These are phyloP conservation scores for Nicotiana sylvestris DNA, from an alignment of 257 asterid species.

Conservation along the genomic window DNA sequence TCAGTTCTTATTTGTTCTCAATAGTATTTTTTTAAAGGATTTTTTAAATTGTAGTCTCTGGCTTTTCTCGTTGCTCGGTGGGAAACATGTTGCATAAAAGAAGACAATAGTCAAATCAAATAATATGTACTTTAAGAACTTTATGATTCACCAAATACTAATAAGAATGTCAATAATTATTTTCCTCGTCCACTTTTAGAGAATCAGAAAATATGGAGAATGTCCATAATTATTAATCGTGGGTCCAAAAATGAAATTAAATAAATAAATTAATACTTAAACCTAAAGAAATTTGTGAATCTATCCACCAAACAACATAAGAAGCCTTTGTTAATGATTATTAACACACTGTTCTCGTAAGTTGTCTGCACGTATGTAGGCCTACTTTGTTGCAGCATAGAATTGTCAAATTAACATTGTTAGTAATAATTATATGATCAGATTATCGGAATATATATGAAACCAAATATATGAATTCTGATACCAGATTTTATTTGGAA, in stretches of 20 bases:
- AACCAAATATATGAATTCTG: background rate
- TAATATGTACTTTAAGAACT: background rate
- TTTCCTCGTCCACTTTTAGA: constrained; percentile 1
- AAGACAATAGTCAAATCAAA: constrained; percentile 12
- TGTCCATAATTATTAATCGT: constrained; percentile 1
- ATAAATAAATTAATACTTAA: background rate
- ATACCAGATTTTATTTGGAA: constrained; percentile 4
- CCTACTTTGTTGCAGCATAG: background rate
- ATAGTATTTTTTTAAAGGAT: background rate
- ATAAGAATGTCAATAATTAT: background rate
- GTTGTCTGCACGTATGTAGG: constrained; percentile 19
- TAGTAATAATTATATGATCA: too few species aligned
- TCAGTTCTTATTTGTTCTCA: background rate
- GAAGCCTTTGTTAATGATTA: constrained; percentile 11
- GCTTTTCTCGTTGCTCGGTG: background rate
- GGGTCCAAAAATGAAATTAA: constrained; percentile 6
- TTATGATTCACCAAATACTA: background rate
- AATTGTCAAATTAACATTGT: background rate
- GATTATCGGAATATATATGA: too few species aligned
- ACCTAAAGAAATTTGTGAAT: background rate
- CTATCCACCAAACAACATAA: background rate
- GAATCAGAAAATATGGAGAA: background rate
- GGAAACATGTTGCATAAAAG: constrained; percentile 10
- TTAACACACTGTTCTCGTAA: background rate
- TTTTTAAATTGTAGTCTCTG: background rate